Evolutionary conservation across 2,329 filamentous ascomycete species (phyloP).

Genomic region (Fusarium multiceps): DNA sequence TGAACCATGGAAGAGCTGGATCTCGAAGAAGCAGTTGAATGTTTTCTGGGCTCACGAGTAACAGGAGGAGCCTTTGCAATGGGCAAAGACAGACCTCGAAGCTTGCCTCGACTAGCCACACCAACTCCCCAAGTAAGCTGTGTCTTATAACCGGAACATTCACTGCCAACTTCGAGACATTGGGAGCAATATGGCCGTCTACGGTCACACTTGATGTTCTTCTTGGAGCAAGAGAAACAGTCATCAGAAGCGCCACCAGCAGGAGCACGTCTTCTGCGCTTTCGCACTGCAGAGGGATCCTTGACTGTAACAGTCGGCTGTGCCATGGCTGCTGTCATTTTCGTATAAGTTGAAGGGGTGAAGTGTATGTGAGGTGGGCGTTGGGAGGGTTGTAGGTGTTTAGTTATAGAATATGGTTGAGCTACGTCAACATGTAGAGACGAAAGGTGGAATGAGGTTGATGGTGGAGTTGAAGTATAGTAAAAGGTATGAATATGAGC

Average conservation of each 20-base stretch:
- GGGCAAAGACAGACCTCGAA: conserved; percentile 84
- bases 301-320: conserved; percentile 60
- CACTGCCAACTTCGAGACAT: conserved; percentile 89
- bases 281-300: conserved; percentile 64
- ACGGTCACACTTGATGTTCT: conserved; percentile 87
- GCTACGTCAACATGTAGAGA: conserved; percentile 24
- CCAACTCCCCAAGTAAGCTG: conserved; percentile 97
- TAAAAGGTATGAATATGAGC: conserved; percentile 6
- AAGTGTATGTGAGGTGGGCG: conserved; percentile 7
- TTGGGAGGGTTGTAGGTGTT: conserved; percentile 19
- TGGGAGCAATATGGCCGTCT: conserved; percentile 94
- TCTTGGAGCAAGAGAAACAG: conserved; percentile 92
- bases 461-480: conserved; percentile 16
- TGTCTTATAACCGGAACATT: conserved; percentile 96
- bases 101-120: conserved; percentile 93
- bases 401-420: conserved; percentile 14
- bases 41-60: conserved; percentile 61
- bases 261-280: conserved; percentile 88
- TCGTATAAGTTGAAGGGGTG: conserved; percentile 23
- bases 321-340: conserved; percentile 63
- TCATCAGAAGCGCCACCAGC: conserved; percentile 91
- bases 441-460: conserved; percentile 7
- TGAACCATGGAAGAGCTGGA: conserved; percentile 57
- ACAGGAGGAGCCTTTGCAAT: conserved; percentile 71
- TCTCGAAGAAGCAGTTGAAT: conserved; percentile 56